phyloP scores from a whole-genome alignment of 371 early-diverging fungal species.

The Paramicrosporidium saccamoebae region DNA sequence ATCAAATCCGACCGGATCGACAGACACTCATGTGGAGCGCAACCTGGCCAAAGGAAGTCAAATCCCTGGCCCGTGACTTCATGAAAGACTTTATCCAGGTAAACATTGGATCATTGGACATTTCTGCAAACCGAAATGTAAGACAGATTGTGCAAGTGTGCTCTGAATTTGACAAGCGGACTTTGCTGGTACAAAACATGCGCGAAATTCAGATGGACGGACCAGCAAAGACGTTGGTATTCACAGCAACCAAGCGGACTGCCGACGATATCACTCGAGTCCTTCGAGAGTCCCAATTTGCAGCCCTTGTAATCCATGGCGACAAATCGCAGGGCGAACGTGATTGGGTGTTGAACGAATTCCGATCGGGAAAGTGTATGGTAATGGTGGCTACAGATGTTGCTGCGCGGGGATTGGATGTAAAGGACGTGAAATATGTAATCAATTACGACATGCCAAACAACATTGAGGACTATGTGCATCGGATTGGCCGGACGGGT shows the following conservation, averaged over 20 bases:
- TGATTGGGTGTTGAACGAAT: constrained; percentile 80
- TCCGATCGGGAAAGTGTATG: constrained; percentile 51
- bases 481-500: constrained; percentile 97
- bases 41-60: constrained; percentile 96
- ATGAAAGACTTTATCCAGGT: constrained; percentile 91
- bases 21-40: constrained; percentile 99
- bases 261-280: constrained; percentile 81
- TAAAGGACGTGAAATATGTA: constrained; percentile 75
- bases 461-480: constrained; percentile 78
- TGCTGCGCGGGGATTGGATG: constrained; percentile 92
- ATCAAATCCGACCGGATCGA: constrained; percentile 87
- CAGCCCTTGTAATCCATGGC: constrained; percentile 92
- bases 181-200: constrained; percentile 18
- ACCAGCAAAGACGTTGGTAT: constrained; percentile 72
- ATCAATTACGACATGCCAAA: constrained; percentile 89
- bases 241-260: constrained; percentile 85
- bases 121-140: constrained; percentile 79
- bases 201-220: constrained; percentile 34
- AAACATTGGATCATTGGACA: constrained; percentile 78
- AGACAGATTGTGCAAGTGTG: constrained; percentile 69
- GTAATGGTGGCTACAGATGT: constrained; percentile 99
- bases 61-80: constrained; percentile 66
- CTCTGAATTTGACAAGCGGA: constrained; percentile 50
- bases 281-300: constrained; percentile 74
- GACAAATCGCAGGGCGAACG: constrained; percentile 94